Percentiles rank a stretch among this genome's conserved stretches.
These are phyloP conservation scores for Colletotrichum gloeosporioides DNA, from an alignment of 2,329 filamentous ascomycete species.

Conservation along the genomic window DNA sequence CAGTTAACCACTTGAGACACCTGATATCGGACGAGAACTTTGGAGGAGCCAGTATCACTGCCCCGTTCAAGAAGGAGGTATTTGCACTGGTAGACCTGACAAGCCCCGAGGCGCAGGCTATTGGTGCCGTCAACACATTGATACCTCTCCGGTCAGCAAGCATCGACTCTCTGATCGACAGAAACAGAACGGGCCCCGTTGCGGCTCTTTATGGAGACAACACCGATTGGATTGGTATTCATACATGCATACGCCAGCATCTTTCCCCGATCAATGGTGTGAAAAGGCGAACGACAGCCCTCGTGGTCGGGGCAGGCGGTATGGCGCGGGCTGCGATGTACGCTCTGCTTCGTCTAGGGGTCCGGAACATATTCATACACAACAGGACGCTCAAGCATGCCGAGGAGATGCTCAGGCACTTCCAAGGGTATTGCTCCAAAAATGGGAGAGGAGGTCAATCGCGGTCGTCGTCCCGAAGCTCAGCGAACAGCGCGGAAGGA, in stretches of 20 bases:
- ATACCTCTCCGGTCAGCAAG: constrained; percentile 70
- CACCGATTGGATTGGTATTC: constrained; percentile 81
- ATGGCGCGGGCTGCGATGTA: constrained; percentile 82
- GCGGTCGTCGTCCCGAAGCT: background rate
- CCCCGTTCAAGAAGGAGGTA: constrained; percentile 78
- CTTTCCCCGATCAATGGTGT: constrained; percentile 75
- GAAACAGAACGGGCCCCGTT: constrained; percentile 69
- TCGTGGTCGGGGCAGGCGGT: constrained; percentile 71
- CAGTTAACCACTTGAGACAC: constrained; percentile 66
- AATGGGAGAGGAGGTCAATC: constrained; percentile 42
- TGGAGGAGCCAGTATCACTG: constrained; percentile 73
- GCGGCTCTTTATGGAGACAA: constrained; percentile 79
- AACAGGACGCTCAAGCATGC: constrained; percentile 73
- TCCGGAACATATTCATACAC: constrained; percentile 75
- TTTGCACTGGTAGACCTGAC: constrained; percentile 72
- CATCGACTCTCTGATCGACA: constrained; percentile 56
- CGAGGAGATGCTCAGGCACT: constrained; percentile 70
- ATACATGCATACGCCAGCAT: constrained; percentile 73
- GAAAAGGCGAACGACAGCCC: constrained; percentile 56
- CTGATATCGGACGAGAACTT: constrained; percentile 71
- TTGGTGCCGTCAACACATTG: constrained; percentile 78
- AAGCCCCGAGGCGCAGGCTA: constrained; percentile 74
- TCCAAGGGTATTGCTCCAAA: constrained; percentile 55
- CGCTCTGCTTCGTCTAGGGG: constrained; percentile 77
- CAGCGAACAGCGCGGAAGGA: background rate